Evolutionary conservation across 2,329 filamentous ascomycete species (phyloP).

Genomic region (Ophiognomonia clavigignenti-juglandacearum): DNA sequence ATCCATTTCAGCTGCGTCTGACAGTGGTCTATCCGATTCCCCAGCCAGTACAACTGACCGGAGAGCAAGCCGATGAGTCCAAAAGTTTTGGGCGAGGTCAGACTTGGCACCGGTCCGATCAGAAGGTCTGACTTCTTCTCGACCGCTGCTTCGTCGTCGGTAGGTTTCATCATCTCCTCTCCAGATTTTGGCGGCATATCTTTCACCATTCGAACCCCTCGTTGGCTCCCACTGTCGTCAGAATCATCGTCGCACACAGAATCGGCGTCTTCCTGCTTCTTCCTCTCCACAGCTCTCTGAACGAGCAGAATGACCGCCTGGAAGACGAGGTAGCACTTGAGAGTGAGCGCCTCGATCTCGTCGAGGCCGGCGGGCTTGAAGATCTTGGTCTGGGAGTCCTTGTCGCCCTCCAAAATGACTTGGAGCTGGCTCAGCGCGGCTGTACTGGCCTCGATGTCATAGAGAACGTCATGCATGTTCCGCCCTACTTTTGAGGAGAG

Average conservation of each 20-base stretch:
- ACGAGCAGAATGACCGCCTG: conserved; percentile 6
- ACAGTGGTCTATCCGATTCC: not conserved
- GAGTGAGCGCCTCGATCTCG: not conserved
- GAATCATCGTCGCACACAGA: too few species aligned
- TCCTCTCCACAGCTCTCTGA: not conserved
- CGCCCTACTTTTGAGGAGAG: not conserved
- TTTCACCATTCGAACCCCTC: too few species aligned
- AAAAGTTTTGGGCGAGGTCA: not conserved
- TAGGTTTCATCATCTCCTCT: too few species aligned
- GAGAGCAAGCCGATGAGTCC: not conserved
- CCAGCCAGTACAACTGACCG: not conserved
- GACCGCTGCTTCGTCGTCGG: not conserved
- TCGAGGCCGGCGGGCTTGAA: not conserved
- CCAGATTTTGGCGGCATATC: too few species aligned
- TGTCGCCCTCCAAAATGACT: not conserved
- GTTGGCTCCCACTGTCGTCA: too few species aligned
- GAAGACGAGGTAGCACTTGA: conserved; percentile 8
- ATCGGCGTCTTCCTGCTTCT: not conserved
- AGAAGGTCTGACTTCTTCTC: conserved; percentile 1
- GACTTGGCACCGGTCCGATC: conserved; percentile 4
- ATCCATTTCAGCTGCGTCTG: conserved; percentile 8
- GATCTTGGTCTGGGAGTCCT: not conserved
- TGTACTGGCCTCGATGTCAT: not conserved
- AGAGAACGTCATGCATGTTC: not conserved
- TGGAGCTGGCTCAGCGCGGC: conserved; percentile 2